Percentiles rank a stretch among this genome's conserved stretches.
Evolutionary conservation across 805 yeast species (phyloP).

Genomic region (Kuraishia borneana): DNA sequence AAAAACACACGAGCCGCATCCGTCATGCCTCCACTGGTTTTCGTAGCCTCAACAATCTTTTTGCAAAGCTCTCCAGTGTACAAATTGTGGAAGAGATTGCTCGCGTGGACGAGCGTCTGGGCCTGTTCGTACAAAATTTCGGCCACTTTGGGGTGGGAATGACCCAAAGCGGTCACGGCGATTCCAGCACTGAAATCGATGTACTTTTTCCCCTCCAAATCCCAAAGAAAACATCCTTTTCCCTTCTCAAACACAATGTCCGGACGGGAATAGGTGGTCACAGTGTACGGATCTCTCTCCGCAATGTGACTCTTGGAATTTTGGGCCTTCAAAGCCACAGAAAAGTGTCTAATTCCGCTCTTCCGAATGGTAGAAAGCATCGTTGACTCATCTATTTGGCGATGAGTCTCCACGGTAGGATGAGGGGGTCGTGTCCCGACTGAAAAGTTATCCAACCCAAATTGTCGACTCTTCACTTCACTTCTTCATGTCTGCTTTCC

Average conservation of each 20-base stretch:
- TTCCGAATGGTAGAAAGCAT: no score
- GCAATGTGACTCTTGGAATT: constrained; percentile 27
- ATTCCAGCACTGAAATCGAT: constrained; percentile 94
- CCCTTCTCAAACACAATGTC: constrained; percentile 71
- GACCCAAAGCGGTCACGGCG: constrained; percentile 95
- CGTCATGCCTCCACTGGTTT: constrained; percentile 65
- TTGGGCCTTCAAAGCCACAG: constrained; percentile 8
- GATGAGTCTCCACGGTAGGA: no score
- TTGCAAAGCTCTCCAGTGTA: constrained; percentile 76
- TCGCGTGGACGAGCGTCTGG: constrained; percentile 62
- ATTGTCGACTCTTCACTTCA: neutral
- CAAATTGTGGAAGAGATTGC: constrained; percentile 76
- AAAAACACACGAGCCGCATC: constrained; percentile 65
- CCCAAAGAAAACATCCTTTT: constrained; percentile 71
- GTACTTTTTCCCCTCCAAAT: constrained; percentile 64
- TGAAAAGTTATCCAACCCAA: neutral
- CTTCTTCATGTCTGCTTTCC: constrained; percentile 10
- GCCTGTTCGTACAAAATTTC: constrained; percentile 67
- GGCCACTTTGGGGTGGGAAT: constrained; percentile 65
- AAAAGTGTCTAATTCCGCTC: no score
- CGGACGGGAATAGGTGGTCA: constrained; percentile 76
- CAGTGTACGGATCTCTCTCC: constrained; percentile 42
- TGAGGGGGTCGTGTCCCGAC: no score
- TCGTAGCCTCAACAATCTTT: constrained; percentile 59
- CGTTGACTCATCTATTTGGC: no score